Base-by-base conservation (phyloP, 805 yeast genomes). In the Pichia paraexigua region DNA sequence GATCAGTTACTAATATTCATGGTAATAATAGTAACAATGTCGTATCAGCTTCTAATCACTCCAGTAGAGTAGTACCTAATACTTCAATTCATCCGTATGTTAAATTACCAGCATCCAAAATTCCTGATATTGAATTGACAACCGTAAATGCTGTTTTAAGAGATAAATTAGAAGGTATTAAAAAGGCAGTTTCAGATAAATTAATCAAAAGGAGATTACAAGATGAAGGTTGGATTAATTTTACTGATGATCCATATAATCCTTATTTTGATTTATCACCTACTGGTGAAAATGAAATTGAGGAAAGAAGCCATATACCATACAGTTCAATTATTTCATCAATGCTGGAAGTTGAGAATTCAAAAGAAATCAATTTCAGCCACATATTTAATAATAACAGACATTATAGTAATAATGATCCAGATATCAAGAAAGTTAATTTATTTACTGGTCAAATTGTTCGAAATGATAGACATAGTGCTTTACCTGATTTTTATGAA, bases 61-160 rank as follows among this genome's bases (percentile, higher is more conserved):
- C 17, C 28, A 39, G 39, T 17, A 44, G 42, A 21, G 35, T 27
- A 55, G 52, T 18, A 21, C 46, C 60, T n/a, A 66, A 68, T n/a
- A 67, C 72, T 54, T 63, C 74, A 6, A 74, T 75, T 40, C 92
- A 87, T 63, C 90, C 95, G 24, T 87, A 90, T 70, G 95, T 89
- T 58, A 84, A 86, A 60, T 67, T 89, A 41, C 96, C 97, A 3
- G 85, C 94, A 40, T 86, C 96, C 1, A 87, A 89, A 67, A 87
- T 92, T 56, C 97, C 98, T 17, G 97, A 92, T 67, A 77, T 91
- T 76, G 95, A 89, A 45, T 73, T 92, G 54, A 83, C 86, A 24
- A 87, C 96, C 7, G 91, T 90, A 12, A 87, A 86, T 50, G 77
- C 81, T 45, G 82, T 89, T 22, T 69, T 87, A 47, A 74, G 79